phyloP scores from a whole-genome alignment of 2,329 filamentous ascomycete species.

The Leptographium galeiforme region DNA sequence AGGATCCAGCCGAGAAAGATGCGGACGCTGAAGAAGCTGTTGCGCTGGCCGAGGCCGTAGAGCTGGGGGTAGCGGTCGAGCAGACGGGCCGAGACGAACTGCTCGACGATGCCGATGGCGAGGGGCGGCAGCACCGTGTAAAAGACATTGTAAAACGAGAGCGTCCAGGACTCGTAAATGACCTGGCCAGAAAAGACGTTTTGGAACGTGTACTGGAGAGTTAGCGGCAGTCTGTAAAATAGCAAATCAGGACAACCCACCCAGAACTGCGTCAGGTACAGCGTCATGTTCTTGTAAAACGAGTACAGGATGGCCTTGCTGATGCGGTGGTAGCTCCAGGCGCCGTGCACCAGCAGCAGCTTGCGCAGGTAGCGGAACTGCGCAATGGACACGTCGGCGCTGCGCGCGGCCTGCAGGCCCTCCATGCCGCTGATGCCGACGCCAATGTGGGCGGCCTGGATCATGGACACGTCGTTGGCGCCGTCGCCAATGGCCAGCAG shows the following conservation, averaged over 20 bases:
- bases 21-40: conserved; percentile 83
- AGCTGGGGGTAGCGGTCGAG: conserved; percentile 93
- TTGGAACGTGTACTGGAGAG: conserved; percentile 97
- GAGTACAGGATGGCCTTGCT: conserved; percentile 96
- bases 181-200: conserved; percentile 96
- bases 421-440: conserved; percentile 95
- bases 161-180: conserved; percentile 97
- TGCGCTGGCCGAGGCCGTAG: conserved; percentile 84
- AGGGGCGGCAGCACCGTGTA: conserved; percentile 91
- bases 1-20: conserved; percentile 87
- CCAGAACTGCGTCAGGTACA: conserved; percentile 99
- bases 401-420: conserved; percentile 89
- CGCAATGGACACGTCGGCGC: conserved; percentile 87
- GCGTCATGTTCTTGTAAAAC: conserved; percentile 97
- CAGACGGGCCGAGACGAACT: conserved; percentile 88
- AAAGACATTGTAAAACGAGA: conserved; percentile 99
- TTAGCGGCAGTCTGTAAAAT: no score
- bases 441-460: conserved; percentile 94
- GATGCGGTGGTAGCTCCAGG: conserved; percentile 95
- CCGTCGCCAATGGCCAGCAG: conserved; percentile 93
- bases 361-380: conserved; percentile 95
- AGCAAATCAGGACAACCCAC: conserved; percentile 47
- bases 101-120: conserved; percentile 90
- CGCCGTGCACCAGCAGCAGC: conserved; percentile 83
- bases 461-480: conserved; percentile 99